A percentile compares a stretch with the other conserved stretches of the same genome.
Conservation (phyloP, 345 rosid genomes). For the Eucalyptus shirleyi region DNA sequence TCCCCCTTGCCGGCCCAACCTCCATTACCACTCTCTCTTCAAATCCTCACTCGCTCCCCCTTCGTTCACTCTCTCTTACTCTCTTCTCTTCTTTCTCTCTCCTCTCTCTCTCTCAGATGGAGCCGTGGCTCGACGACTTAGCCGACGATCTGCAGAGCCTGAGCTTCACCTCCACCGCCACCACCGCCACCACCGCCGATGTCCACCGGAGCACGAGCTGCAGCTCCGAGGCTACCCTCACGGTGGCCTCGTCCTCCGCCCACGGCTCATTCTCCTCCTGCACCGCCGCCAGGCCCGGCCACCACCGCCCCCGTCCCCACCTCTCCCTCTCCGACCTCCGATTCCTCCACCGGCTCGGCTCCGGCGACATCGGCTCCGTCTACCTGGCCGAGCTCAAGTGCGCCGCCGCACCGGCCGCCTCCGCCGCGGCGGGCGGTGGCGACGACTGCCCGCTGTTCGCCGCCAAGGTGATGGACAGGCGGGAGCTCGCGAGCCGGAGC, state of each 20-base stretch:
- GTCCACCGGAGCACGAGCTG: conserved; percentile 72
- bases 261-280: conserved; percentile 54
- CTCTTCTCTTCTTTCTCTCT: not conserved
- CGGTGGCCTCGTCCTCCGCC: conserved; percentile 46
- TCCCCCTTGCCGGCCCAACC: not conserved
- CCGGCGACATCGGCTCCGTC: conserved; percentile 93
- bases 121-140: conserved; percentile 67
- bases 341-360: conserved; percentile 75
- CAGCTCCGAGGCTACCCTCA: conserved; percentile 61
- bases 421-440: not conserved
- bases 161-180: conserved; percentile 68
- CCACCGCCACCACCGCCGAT: conserved; percentile 15
- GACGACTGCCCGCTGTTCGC: conserved; percentile 18
- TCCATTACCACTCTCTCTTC: not conserved
- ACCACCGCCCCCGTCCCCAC: conserved; percentile 1
- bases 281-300: not conserved
- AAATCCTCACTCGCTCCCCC: not conserved
- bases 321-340: conserved; percentile 64
- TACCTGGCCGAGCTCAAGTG: conserved; percentile 64
- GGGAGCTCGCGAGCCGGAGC: conserved; percentile 64
- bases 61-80: not conserved
- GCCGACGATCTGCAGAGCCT: conserved; percentile 87
- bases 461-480: conserved; percentile 90
- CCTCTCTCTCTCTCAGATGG: conserved; percentile 15
- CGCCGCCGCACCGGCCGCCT: not conserved